Evolutionary conservation across 2,329 filamentous ascomycete genomes (phyloP), one percentile per base, ranked within the genome.

Genomic region (Massarina eburnea): DNA sequence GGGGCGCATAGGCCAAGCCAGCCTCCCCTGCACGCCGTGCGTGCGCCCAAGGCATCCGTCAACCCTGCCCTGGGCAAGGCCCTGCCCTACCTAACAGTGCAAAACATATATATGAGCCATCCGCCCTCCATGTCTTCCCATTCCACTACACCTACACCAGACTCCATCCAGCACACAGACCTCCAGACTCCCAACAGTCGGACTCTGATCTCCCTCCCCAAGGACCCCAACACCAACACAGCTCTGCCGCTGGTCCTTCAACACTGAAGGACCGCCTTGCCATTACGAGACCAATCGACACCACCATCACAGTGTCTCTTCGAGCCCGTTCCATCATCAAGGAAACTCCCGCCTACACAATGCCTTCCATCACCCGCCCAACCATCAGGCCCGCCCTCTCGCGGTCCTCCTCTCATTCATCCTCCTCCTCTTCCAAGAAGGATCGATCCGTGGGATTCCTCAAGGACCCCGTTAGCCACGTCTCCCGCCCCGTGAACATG

Each of bases 401-500:
- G 38, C 58, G 58, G 54, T 43, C 57, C 45, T 48, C n/a, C n/a
- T n/a, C n/a, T n/a, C n/a, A n/a, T n/a, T n/a, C 55, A 29, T 45
- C 43, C 15, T 49, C 56, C 19, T 49, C 61, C 47, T 46, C 47
- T 12, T 56, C 61, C 39, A 63, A 61, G 58, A 66, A 64, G 61
- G 62, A 64, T 43, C 59, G 63, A 20, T 52, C 57, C 19, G 66
- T 71, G 27, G 66, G 59, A 52, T 71, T 71, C 56, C 52, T 58
- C 48, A 57, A 57, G 41, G 67, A 70, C 49, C 68, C 67, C 39
- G 68, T 73, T 36, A 65, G 60, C 45, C 62, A 64, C 17, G 59
- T 71, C 55, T 71, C 71, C 4, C 70, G 75, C 38, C 71, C 72
- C 21, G 58, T 73, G 29, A 71, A 67, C 47, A 57, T 59, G 4